Evolutionary conservation across 371 early-diverging fungal genomes (phyloP).

Genomic region (Mucor saturninus): DNA sequence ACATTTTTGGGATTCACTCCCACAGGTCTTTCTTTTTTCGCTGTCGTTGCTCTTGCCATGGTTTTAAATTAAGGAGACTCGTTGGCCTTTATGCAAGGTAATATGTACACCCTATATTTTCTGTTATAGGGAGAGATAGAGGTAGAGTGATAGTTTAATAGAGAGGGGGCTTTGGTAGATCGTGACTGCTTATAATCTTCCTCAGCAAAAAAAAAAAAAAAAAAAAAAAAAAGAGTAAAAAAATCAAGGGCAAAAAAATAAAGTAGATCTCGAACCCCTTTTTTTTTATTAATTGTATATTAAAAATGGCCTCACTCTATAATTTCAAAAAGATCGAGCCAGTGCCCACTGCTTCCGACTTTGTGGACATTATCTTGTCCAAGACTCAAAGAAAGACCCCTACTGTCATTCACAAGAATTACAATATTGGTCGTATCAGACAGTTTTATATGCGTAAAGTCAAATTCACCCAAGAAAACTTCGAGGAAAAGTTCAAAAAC

Average conservation of each 20-base stretch:
- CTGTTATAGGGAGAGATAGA: not conserved
- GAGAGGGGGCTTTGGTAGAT: not conserved
- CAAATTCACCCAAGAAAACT: slow-evolving; percentile 98
- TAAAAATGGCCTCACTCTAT: slow-evolving; percentile 64
- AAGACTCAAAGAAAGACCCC: slow-evolving; percentile 99
- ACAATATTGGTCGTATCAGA: slow-evolving; percentile 96
- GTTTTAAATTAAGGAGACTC: not conserved
- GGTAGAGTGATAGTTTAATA: not conserved
- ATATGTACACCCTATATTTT: not conserved
- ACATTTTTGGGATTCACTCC: slow-evolving; percentile 35
- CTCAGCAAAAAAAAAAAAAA: not conserved
- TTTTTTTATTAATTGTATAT: not conserved
- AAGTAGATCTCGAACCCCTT: not conserved
- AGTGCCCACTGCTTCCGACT: slow-evolving; percentile 93
- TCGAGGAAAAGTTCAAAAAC: slow-evolving; percentile 93
- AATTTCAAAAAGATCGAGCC: slow-evolving; percentile 98
- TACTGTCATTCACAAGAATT: slow-evolving; percentile 97
- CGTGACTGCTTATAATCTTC: not conserved
- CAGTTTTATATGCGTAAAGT: slow-evolving; percentile 99
- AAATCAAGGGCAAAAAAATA: not conserved
- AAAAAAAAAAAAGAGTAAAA: not conserved
- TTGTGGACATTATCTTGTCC: slow-evolving; percentile 98
- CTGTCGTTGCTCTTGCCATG: slow-evolving; percentile 16
- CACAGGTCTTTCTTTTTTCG: slow-evolving; percentile 29
- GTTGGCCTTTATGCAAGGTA: not conserved